Conservation (phyloP, 371 early-diverging fungal species). For the Dinochytrium kinnereticum region DNA sequence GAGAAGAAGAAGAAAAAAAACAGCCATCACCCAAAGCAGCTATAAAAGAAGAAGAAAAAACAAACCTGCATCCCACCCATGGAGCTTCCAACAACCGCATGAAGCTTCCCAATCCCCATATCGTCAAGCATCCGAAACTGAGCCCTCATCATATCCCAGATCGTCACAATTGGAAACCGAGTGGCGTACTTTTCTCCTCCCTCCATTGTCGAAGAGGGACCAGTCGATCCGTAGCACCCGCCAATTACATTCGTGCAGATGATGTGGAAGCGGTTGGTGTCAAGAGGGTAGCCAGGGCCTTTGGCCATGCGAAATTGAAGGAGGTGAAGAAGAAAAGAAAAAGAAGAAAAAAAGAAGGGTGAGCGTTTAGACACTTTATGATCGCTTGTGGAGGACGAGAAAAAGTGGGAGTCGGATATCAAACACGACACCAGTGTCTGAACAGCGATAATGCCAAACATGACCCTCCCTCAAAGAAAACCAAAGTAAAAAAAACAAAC, state of each 20-base stretch:
- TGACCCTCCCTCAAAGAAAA: slow-evolving; percentile 18
- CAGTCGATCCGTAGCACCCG: slow-evolving; percentile 95
- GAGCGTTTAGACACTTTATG: no score
- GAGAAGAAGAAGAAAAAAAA: no score
- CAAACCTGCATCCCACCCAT: slow-evolving; percentile 93
- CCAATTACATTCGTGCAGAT: slow-evolving; percentile 94
- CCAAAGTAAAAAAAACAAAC: no score
- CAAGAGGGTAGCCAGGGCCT: slow-evolving; percentile 85
- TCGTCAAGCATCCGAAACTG: slow-evolving; percentile 84
- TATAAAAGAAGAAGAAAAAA: not conserved
- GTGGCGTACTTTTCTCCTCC: slow-evolving; percentile 75
- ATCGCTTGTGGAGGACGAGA: no score
- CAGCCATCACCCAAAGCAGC: no score
- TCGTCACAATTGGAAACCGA: slow-evolving; percentile 87
- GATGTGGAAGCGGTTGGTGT: slow-evolving; percentile 88
- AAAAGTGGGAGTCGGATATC: no score
- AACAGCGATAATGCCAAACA: not conserved
- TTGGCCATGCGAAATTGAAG: no score
- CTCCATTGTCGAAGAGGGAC: slow-evolving; percentile 80
- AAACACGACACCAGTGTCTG: no score
- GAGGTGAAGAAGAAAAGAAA: no score
- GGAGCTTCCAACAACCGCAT: slow-evolving; percentile 91
- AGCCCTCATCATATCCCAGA: slow-evolving; percentile 94
- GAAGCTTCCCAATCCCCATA: slow-evolving; percentile 78
- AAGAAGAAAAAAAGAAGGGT: no score